Percentiles rank a stretch among this genome's conserved stretches.
phyloP scores from a whole-genome alignment of 768 basidiomycete genomes.

The Boletus rubropictus region DNA sequence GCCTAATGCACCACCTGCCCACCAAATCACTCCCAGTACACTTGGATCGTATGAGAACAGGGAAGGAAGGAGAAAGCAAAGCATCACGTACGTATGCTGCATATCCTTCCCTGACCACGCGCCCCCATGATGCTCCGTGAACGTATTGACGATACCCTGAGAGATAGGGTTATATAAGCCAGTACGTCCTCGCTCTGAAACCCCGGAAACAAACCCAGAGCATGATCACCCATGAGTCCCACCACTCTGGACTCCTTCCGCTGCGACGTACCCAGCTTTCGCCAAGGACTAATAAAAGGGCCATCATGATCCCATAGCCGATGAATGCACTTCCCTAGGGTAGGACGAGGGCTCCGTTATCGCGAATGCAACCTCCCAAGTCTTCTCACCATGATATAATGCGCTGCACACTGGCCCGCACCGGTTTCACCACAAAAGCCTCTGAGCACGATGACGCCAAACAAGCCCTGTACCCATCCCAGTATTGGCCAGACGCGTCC shows the following conservation, averaged over 20 bases:
- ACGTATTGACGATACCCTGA: constrained; percentile 67
- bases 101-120: constrained; percentile 88
- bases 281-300: constrained; percentile 70
- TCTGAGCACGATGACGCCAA: constrained; percentile 68
- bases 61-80: not conserved
- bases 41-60: constrained; percentile 31
- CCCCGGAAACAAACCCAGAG: constrained; percentile 40
- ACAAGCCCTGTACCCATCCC: constrained; percentile 86
- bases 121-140: constrained; percentile 82
- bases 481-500: constrained; percentile 81
- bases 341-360: constrained; percentile 7
- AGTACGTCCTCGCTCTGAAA: not conserved
- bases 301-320: constrained; percentile 78
- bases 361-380: not conserved
- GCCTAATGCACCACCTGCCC: constrained; percentile 87
- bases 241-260: constrained; percentile 76
- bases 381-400: constrained; percentile 65
- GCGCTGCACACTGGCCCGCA: constrained; percentile 82
- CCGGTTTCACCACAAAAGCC: constrained; percentile 72
- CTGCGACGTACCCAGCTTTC: constrained; percentile 70
- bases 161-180: not conserved
- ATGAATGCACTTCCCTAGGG: constrained; percentile 77
- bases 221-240: constrained; percentile 68
- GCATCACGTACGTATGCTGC: constrained; percentile 75
- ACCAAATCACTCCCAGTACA: constrained; percentile 57